These are phyloP conservation scores for Kazachstania kunashirensis DNA, from an alignment of 805 yeast species.

Conservation along the genomic window DNA sequence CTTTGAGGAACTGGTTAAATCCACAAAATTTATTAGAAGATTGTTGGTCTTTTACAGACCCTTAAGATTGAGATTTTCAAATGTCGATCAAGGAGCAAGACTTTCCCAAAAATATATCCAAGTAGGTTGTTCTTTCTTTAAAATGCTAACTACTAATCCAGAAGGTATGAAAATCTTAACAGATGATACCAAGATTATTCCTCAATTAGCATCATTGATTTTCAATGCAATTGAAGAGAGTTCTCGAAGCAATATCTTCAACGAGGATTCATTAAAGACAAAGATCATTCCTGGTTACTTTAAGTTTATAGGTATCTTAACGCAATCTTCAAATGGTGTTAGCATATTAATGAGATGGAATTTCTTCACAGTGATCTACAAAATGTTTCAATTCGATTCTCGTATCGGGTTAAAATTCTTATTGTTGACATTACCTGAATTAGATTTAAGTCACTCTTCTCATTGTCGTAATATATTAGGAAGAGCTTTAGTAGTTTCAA, in stretches of 20 bases:
- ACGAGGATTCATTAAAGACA: constrained; percentile 44
- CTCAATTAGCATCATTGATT: constrained; percentile 82
- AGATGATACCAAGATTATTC: constrained; percentile 61
- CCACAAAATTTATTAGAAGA: constrained; percentile 80
- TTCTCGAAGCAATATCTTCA: constrained; percentile 57
- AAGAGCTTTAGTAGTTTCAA: constrained; percentile 52
- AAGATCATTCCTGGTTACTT: constrained; percentile 74
- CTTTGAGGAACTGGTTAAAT: constrained; percentile 65
- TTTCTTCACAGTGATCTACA: constrained; percentile 69
- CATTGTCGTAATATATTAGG: constrained; percentile 60
- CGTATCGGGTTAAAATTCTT: constrained; percentile 46
- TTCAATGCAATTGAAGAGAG: constrained; percentile 34
- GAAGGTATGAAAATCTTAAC: constrained; percentile 60
- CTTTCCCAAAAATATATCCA: constrained; percentile 48
- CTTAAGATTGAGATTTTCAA: constrained; percentile 70
- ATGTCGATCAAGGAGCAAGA: constrained; percentile 38
- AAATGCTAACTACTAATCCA: constrained; percentile 47
- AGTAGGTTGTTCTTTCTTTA: constrained; percentile 69
- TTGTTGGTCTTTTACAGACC: constrained; percentile 84
- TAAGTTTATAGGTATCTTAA: constrained; percentile 63
- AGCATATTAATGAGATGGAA: constrained; percentile 72
- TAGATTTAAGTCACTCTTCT: constrained; percentile 51
- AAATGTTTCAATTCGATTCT: constrained; percentile 47
- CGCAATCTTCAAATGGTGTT: constrained; percentile 52
- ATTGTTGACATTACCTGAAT: constrained; percentile 45